These are phyloP conservation scores for Mycena vulgaris DNA, from an alignment of 768 basidiomycete species.

Conservation along the genomic window DNA sequence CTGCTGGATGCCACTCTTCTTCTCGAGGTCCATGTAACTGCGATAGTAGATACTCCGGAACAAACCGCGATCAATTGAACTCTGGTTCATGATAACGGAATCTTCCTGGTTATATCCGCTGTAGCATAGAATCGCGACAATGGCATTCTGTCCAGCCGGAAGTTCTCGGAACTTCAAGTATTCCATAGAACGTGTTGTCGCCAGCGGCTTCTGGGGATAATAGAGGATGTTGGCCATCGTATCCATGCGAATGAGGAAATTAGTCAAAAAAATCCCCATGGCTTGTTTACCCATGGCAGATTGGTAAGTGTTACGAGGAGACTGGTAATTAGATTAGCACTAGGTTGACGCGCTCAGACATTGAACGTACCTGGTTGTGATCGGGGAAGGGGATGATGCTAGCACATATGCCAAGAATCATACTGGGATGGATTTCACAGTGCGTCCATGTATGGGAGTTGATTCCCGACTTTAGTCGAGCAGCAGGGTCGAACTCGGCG, in stretches of 20 bases:
- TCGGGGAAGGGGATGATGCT: constrained; percentile 99
- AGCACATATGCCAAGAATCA: constrained; percentile 99
- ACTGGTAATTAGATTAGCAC: constrained; percentile 63
- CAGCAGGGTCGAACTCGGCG: constrained; percentile 87
- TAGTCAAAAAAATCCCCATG: constrained; percentile 98
- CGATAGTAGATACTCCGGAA: constrained; percentile 99
- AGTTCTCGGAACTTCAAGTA: constrained; percentile 99
- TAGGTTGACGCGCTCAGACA: background rate
- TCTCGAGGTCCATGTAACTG: constrained; percentile 98
- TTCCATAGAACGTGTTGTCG: constrained; percentile 99
- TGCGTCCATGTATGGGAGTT: constrained; percentile 97
- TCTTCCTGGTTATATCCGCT: constrained; percentile 99
- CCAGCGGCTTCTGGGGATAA: constrained; percentile 99
- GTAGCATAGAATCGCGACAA: constrained; percentile 98
- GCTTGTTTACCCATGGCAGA: constrained; percentile 99
- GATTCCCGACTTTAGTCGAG: constrained; percentile 87
- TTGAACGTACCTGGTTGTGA: constrained; percentile 89
- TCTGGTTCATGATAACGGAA: constrained; percentile 99
- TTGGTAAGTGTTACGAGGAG: constrained; percentile 99
- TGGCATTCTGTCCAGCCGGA: constrained; percentile 98
- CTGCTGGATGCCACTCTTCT: constrained; percentile 93
- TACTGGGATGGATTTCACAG: constrained; percentile 99
- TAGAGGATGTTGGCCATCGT: constrained; percentile 99
- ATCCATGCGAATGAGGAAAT: constrained; percentile 99
- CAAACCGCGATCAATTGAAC: constrained; percentile 96